phyloP scores from a whole-genome alignment of 1,284 basidiomycete genomes.

The Trametes pubescens region DNA sequence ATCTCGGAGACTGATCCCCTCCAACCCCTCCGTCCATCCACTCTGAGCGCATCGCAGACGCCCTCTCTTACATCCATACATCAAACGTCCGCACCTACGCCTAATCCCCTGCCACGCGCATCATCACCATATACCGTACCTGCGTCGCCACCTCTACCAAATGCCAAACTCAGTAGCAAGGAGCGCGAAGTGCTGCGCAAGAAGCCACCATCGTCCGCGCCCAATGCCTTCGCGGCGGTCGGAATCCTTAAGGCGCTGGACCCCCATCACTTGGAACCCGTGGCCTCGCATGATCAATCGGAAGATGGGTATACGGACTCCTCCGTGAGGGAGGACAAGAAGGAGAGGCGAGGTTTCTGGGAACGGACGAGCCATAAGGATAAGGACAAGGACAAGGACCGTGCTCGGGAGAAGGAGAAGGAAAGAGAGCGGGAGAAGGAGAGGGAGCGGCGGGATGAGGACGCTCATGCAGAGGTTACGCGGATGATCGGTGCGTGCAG shows the following conservation, averaged over 20 bases:
- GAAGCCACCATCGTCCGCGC: constrained; percentile 39
- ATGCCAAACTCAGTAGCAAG: constrained; percentile 23
- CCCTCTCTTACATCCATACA: constrained; percentile 55
- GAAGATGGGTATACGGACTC: constrained; percentile 43
- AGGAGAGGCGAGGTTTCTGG: constrained; percentile 63
- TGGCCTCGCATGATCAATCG: constrained; percentile 33
- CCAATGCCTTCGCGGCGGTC: constrained; percentile 50
- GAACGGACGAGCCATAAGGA: constrained; percentile 47
- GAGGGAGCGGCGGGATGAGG: constrained; percentile 52
- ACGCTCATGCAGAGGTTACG: constrained; percentile 60
- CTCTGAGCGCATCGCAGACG: constrained; percentile 48
- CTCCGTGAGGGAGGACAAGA: constrained; percentile 47
- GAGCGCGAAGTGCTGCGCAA: constrained; percentile 43
- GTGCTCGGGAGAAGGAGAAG: constrained; percentile 38
- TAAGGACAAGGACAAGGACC: constrained; percentile 36
- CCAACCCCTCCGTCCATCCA: constrained; percentile 39
- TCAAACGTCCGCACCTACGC: constrained; percentile 24
- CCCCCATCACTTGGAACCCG: constrained; percentile 48
- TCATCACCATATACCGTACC: constrained; percentile 51
- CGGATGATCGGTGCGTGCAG: constrained; percentile 68
- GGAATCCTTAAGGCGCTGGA: constrained; percentile 68
- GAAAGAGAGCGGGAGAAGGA: constrained; percentile 49
- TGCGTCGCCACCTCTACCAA: constrained; percentile 39
- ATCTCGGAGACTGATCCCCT: constrained; percentile 42
- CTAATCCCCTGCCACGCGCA: constrained; percentile 45